Percentiles rank a stretch among this genome's conserved stretches.
Evolutionary conservation across 192 early-diverging fungal genomes (phyloP).

Genomic region (Coemansia sp.): DNA sequence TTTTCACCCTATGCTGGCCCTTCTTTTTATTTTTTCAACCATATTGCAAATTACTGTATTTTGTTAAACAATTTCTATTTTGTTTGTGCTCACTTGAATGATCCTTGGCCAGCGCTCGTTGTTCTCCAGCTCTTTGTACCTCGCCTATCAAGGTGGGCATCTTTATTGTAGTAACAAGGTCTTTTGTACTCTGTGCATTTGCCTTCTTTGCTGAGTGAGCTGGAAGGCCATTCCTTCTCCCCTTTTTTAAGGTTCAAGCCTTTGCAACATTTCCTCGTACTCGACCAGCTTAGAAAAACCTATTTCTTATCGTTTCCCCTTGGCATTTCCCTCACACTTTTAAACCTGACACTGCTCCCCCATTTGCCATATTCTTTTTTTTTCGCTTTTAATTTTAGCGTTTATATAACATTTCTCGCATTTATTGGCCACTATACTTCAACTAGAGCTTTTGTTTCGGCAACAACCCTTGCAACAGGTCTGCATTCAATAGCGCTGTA

Average conservation of each 20-base stretch:
- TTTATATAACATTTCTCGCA: background rate
- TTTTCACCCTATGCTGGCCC: background rate
- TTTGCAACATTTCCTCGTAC: background rate
- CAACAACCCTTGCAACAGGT: background rate
- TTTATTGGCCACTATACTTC: background rate
- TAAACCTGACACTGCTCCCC: background rate
- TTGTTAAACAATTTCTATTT: background rate
- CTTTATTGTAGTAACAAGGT: background rate
- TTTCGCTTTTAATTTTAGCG: no score
- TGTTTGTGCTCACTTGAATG: background rate
- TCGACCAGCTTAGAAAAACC: background rate
- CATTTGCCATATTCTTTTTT: no score
- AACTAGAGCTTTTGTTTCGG: background rate
- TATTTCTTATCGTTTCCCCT: background rate
- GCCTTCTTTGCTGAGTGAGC: background rate
- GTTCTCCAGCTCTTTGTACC: background rate
- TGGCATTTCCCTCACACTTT: background rate
- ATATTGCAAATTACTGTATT: background rate
- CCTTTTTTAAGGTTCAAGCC: background rate
- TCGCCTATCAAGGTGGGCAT: background rate
- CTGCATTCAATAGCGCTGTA: background rate
- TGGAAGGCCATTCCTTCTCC: background rate
- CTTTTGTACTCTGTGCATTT: background rate
- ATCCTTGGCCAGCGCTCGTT: background rate
- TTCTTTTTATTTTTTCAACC: background rate